Evolutionary conservation across 2,329 filamentous ascomycete species (phyloP).

Genomic region (Hypoxylon sp.): DNA sequence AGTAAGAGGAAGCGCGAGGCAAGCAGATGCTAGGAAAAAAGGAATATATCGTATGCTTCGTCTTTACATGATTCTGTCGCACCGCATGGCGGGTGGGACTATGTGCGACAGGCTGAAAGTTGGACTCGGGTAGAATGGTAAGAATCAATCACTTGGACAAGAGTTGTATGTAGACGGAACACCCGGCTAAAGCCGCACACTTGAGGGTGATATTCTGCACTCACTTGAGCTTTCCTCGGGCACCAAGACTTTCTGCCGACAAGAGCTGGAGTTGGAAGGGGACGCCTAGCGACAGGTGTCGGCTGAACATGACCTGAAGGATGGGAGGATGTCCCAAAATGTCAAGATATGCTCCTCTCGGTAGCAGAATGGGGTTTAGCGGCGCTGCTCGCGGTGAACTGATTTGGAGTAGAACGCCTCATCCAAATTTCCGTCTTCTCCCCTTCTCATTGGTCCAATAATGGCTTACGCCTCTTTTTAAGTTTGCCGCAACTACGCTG

Average conservation of each 20-base stretch:
- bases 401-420: constrained; percentile 38
- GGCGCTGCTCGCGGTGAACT: constrained; percentile 40
- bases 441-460: constrained; percentile 30
- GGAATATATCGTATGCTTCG: constrained; percentile 27
- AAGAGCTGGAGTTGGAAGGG: constrained; percentile 32
- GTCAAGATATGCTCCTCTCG: constrained; percentile 42
- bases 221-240: constrained; percentile 40
- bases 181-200: constrained; percentile 27
- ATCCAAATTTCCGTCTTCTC: constrained; percentile 29
- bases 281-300: constrained; percentile 37
- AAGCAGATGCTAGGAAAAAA: constrained; percentile 27
- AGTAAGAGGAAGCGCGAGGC: constrained; percentile 24
- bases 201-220: constrained; percentile 28
- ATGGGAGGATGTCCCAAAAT: constrained; percentile 42
- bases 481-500: constrained; percentile 8
- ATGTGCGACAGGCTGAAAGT: constrained; percentile 21
- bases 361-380: constrained; percentile 46
- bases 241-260: constrained; percentile 26
- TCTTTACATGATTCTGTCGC: constrained; percentile 40
- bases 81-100: constrained; percentile 41
- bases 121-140: constrained; percentile 13
- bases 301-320: constrained; percentile 42
- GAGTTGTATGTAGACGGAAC: constrained; percentile 33
- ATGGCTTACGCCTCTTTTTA: constrained; percentile 20
- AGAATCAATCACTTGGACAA: constrained; percentile 34